Evolutionary conservation across 2,329 filamentous ascomycete species (phyloP).

Genomic region (Cadophora malorum): DNA sequence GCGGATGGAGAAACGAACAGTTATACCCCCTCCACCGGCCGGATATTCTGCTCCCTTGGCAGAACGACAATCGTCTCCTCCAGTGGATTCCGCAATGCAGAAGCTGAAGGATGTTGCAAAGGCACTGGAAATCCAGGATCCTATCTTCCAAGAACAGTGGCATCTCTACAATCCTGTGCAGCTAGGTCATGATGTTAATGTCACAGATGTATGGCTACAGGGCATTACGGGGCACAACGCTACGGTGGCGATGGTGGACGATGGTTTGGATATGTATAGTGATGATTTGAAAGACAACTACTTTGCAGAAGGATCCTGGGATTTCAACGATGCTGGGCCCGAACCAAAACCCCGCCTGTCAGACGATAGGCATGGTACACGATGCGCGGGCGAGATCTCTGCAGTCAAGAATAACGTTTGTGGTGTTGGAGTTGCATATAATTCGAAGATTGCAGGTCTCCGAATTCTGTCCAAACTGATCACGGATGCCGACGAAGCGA

Average conservation of each 20-base stretch:
- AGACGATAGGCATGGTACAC: slow-evolving; percentile 90
- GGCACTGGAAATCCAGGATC: slow-evolving; percentile 79
- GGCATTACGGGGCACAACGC: slow-evolving; percentile 89
- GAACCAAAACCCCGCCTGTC: slow-evolving; percentile 82
- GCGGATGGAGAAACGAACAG: slow-evolving; percentile 61
- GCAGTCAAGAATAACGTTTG: slow-evolving; percentile 93
- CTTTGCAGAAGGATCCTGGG: slow-evolving; percentile 89
- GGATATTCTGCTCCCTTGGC: slow-evolving; percentile 32
- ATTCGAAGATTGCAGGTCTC: slow-evolving; percentile 87
- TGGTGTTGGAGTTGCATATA: slow-evolving; percentile 94
- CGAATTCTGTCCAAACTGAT: slow-evolving; percentile 93
- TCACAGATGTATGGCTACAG: slow-evolving; percentile 90
- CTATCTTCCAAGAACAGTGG: slow-evolving; percentile 95
- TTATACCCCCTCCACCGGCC: slow-evolving; percentile 39
- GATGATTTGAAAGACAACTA: slow-evolving; percentile 92
- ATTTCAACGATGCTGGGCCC: slow-evolving; percentile 86
- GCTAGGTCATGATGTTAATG: slow-evolving; percentile 89
- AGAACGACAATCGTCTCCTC: slow-evolving; percentile 33
- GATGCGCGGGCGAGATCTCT: slow-evolving; percentile 92
- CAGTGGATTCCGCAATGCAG: slow-evolving; percentile 53
- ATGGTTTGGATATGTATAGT: slow-evolving; percentile 95
- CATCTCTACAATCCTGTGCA: slow-evolving; percentile 87
- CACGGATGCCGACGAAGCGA: slow-evolving; percentile 88
- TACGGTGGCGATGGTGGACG: slow-evolving; percentile 93
- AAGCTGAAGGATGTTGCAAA: slow-evolving; percentile 66